These are phyloP conservation scores for Diaporthe ilicicola DNA, from an alignment of 2,329 filamentous ascomycete species.

Conservation along the genomic window DNA sequence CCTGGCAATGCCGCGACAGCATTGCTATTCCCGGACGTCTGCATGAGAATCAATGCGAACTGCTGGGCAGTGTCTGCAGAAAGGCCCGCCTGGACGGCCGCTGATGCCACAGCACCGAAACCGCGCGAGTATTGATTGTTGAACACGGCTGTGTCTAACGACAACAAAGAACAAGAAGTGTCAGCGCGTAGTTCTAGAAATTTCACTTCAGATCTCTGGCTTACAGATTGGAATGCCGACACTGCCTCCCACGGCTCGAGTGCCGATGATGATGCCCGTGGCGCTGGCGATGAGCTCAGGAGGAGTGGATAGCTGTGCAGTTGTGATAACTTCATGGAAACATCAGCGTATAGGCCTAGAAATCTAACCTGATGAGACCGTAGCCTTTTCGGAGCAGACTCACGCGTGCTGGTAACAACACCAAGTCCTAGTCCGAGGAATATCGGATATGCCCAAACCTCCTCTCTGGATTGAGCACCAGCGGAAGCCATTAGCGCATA, in stretches of 20 bases:
- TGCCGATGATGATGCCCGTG: constrained; percentile 1
- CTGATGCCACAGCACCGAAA: not conserved
- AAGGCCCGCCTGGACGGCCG: not conserved
- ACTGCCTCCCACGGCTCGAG: not conserved
- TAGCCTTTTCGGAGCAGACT: not conserved
- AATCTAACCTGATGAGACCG: not conserved
- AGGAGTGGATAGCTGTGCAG: not conserved
- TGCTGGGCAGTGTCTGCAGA: not conserved
- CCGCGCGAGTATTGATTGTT: constrained; percentile 5
- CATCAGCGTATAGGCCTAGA: not conserved
- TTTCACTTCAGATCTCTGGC: no score
- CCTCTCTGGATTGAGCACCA: constrained; percentile 1
- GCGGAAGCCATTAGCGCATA: constrained; percentile 6
- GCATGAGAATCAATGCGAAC: not conserved
- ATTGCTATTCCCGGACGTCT: not conserved
- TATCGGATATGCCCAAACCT: not conserved
- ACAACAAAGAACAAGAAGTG: not conserved
- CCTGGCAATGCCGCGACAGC: not conserved
- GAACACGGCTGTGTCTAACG: not conserved
- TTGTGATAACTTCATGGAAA: not conserved
- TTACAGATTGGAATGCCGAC: constrained; percentile 3
- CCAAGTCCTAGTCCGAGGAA: constrained; percentile 5
- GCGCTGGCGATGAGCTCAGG: constrained; percentile 7
- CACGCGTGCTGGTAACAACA: constrained; percentile 7
- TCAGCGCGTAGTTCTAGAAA: no score